Evolutionary conservation across 306 rosid species (phyloP), one percentile per base, ranked within the genome.

Genomic region (Cicer arietinum): DNA sequence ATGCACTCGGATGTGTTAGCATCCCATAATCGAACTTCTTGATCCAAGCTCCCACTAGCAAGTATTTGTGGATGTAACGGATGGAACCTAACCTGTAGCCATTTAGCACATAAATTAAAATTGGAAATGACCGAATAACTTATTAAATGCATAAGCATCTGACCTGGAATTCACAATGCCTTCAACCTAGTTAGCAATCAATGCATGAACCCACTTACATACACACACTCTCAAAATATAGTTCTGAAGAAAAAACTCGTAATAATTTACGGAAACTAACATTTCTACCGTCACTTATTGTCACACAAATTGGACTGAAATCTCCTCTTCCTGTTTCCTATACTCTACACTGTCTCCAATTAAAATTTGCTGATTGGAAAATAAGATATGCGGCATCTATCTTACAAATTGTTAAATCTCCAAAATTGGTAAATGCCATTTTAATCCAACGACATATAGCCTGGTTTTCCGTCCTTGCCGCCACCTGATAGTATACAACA

Each of bases 1-100:
- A 90, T 85, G 88, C 99, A 95, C 77, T 90, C 93, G 46, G 97
- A 88, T 14, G 97, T 88, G 51, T 86, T 90, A 66, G 98, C 91
- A 84, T 95, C 92, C 99, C 99, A 95, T 54, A 92, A 78, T 44
- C 93, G 93, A 83, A 95, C 99, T 84, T 90, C 98, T 73, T 95
- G 96, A 88, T 95, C 99, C 91, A 95, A 89, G 78, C 99, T 95
- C 80, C 99, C 99, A 82, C 98, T 95, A n/a, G 98, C 98, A 84
- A 95, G 91, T 78, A 95, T 88, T 70, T 90, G 85, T 6, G 99
- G 93, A 64, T 80, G 68, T 80, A 90, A 70, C 1, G 98, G 99
- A 86, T 95, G 99, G 83, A 95, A 95, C 87, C 99, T 92, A 78
- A 95, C 99, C 99, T 92, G 96, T 74, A 85, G 78, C 53, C 41